Evolutionary conservation across 2,329 filamentous ascomycete species (phyloP), one percentile per base, ranked within the genome.

Genomic region (Neonectria coccinea): DNA sequence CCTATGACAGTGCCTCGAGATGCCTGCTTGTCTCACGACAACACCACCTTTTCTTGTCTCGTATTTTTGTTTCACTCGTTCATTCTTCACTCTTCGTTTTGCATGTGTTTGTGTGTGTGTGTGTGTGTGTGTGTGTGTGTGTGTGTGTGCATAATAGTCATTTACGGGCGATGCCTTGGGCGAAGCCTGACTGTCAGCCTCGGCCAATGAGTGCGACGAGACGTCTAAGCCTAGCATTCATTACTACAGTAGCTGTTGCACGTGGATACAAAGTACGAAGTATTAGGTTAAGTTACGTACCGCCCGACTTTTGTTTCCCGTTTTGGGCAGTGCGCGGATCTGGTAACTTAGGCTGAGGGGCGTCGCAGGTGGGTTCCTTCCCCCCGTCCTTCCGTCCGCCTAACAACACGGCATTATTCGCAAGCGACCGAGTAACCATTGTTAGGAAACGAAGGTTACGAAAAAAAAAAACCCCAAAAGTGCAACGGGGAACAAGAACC

Each of bases 131-230:
- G 12, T 39, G 36, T 7, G 1, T 39, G 36, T 10, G n/a, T 41
- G 3, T 10, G 11, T 33, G 31, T 33, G 33, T 16, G n/a, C n/a
- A n/a, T n/a, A n/a, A 11, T 33, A 33, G 10, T 33, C 31, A 12
- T 29, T 60, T 41, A 18, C 10, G 52, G 31, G 42, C n/a, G 55
- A 39, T 48, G 55, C 60, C 59, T 58, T 44, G 60, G 33, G 36
- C 33, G 47, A 39, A 27, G 64, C 70, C 70, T 67, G 53, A 18
- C 41, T 22, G 59, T 67, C 56, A 54, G 65, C 69, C 69, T 66
- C 44, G 36, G 44, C 33, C 41, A n/a, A 11, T 47, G 39, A 42
- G 18, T 18, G 10, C 1, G 16, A 11, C 11, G 14, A 16, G 27
- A 11, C 50, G 60, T 48, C 48, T 44, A 29, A 57, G 54, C 47